Base-by-base conservation (phyloP, 1,139 yeast genomes). In the Saccharomycopsis crataegensis region DNA sequence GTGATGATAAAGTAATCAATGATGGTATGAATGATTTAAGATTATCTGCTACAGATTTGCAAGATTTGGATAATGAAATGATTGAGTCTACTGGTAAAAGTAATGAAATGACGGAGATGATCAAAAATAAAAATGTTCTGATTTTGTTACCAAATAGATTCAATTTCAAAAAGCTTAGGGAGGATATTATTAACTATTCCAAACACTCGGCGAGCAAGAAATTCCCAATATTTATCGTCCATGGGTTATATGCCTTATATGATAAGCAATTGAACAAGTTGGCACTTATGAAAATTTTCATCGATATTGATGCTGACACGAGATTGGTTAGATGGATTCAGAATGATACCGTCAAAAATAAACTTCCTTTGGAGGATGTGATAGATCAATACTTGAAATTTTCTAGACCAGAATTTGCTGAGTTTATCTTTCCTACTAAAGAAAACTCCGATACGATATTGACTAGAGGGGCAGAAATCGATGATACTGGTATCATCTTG, bases 221-320 rank as follows among this genome's bases (percentile, higher is more conserved):
- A 44, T 47, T 58, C 31, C 55, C 55, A 6, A 72, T 87, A 8
- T 67, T 82, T 11, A 69, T 90, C 9, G 77, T 89, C 1, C 85
- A 84, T 65, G 97, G 98, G 0, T 71, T 86, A 40, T 90, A 90
- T 64, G 94, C 96, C 0, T 72, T 91, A 43, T 86, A 81, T 63
- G 84, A 88, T 64, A 70, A 71, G 50, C 73, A 72, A 37, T 67
- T 91, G n/a, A 70, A 87, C 45, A 72, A 73, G 4, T 61, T 77
- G 64, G 82, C 93, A 0, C 74, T 80, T 3, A 73, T 90, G 62
- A 84, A 81, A 62, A 81, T 90, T 2, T 91, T 84, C 63, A 75
- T 90, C n/a, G 94, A 87, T 61, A 78, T 91, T 59, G 97, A 91
- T 65, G 81, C 94, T 1, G 98, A 91, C 65, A 80, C 87, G 5